A percentile compares a stretch with the other conserved stretches of the same genome.
Evolutionary conservation across 2,329 filamentous ascomycete species (phyloP).

Genomic region (Hymenoscyphus fraxineus): DNA sequence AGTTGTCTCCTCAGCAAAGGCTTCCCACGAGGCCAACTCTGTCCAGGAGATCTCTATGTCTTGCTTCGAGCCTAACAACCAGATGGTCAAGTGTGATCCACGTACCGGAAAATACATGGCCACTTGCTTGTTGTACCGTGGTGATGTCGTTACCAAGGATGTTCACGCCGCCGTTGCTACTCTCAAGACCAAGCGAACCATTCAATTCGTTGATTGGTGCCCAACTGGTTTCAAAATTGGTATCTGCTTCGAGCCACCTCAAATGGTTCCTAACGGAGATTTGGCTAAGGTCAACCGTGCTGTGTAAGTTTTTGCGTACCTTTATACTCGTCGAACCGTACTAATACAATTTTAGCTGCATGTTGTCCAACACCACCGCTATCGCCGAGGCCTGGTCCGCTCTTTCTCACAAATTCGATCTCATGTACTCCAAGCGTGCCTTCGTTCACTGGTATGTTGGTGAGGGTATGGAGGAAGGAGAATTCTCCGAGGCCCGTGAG

Average conservation of each 20-base stretch:
- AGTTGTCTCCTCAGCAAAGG: constrained; percentile 91
- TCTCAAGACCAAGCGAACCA: constrained; percentile 98
- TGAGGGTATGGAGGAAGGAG: constrained; percentile 99
- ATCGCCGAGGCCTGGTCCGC: constrained; percentile 98
- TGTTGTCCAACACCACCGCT: constrained; percentile 98
- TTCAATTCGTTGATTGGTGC: constrained; percentile 99
- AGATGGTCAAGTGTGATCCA: constrained; percentile 99
- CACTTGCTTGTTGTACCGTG: constrained; percentile 95
- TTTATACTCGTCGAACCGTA: constrained; percentile 1
- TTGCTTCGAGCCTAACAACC: constrained; percentile 99
- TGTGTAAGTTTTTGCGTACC: constrained; percentile 63
- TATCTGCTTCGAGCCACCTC: constrained; percentile 98
- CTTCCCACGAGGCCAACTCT: constrained; percentile 95
- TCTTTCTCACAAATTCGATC: constrained; percentile 96
- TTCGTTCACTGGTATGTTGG: constrained; percentile 99
- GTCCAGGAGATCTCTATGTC: constrained; percentile 98
- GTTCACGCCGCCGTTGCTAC: constrained; percentile 88
- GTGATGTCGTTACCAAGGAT: constrained; percentile 96
- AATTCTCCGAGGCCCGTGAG: constrained; percentile 98
- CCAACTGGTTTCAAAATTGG: constrained; percentile 99
- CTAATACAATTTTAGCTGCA: constrained; percentile 62
- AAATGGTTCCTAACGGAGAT: constrained; percentile 94
- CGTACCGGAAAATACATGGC: constrained; percentile 99
- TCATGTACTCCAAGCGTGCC: constrained; percentile 99
- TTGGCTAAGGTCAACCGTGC: constrained; percentile 97